Conservation (phyloP, 78 protist genomes). For the Dictyostelium purpureum region DNA sequence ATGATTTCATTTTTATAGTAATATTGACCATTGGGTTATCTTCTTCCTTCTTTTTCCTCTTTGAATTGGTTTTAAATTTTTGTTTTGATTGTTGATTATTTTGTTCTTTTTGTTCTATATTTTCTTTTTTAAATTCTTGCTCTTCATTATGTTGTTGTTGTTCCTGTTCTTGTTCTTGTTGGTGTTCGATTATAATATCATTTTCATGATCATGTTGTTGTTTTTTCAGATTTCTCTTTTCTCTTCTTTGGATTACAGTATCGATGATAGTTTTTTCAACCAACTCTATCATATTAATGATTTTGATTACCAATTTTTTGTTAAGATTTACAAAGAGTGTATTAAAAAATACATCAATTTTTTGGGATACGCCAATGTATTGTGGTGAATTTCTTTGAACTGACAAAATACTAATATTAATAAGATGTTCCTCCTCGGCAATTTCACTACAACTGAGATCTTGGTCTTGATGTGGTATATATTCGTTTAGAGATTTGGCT, state of each 20-base stretch:
- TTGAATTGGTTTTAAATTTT: background rate
- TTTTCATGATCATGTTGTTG: background rate
- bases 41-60: slow-evolving; percentile 6
- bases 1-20: slow-evolving; percentile 48
- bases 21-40: slow-evolving; percentile 54
- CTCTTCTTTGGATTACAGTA: background rate
- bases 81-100: background rate
- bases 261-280: slow-evolving; percentile 12
- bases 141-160: background rate
- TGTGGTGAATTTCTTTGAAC: slow-evolving; percentile 67
- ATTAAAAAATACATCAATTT: slow-evolving; percentile 64
- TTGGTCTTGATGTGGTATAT: background rate
- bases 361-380: slow-evolving; percentile 50
- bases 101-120: background rate
- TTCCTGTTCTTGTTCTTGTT: background rate
- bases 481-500: slow-evolving; percentile 13
- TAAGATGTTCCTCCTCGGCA: slow-evolving; percentile 15
- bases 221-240: background rate
- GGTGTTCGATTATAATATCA: background rate
- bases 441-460: background rate
- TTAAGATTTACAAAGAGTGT: slow-evolving; percentile 27
- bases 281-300: background rate
- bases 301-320: slow-evolving; percentile 27
- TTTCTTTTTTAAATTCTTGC: background rate
- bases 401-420: slow-evolving; percentile 20